Evolutionary conservation across 331 rosid species (phyloP).

Genomic region (Rosa hybrid): DNA sequence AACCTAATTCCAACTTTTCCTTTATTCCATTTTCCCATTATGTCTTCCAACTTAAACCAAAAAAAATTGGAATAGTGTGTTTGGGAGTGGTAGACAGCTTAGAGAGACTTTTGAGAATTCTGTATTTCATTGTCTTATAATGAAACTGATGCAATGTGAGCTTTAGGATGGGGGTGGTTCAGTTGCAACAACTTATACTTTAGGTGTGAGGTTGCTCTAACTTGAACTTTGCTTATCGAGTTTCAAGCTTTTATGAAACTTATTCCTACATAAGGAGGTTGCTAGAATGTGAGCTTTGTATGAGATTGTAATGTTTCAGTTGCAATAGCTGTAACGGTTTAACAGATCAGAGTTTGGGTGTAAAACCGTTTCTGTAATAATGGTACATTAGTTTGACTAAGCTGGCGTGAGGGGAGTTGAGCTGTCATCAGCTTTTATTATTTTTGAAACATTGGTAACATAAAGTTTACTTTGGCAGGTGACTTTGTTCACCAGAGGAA

Average conservation of each 20-base stretch:
- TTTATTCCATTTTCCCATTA: neutral
- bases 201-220: neutral
- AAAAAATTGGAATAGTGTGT: neutral
- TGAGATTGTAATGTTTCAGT: neutral
- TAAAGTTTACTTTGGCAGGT: conserved; percentile 52
- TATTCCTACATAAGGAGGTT: neutral
- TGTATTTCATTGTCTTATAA: too few species aligned
- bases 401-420: neutral
- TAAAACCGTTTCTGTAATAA: neutral
- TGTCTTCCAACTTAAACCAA: too few species aligned
- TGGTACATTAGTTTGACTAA: neutral
- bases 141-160: neutral
- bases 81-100: neutral
- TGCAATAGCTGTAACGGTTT: neutral
- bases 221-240: neutral
- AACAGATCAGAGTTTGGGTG: too few species aligned
- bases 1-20: neutral
- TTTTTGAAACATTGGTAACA: neutral
- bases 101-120: too few species aligned
- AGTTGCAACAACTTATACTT: neutral
- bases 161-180: neutral
- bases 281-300: neutral
- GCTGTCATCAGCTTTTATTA: neutral
- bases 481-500: conserved; percentile 94
- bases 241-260: neutral